phyloP scores from a whole-genome alignment of 1,139 yeast species.

The Meyerozyma guilliermondii region DNA sequence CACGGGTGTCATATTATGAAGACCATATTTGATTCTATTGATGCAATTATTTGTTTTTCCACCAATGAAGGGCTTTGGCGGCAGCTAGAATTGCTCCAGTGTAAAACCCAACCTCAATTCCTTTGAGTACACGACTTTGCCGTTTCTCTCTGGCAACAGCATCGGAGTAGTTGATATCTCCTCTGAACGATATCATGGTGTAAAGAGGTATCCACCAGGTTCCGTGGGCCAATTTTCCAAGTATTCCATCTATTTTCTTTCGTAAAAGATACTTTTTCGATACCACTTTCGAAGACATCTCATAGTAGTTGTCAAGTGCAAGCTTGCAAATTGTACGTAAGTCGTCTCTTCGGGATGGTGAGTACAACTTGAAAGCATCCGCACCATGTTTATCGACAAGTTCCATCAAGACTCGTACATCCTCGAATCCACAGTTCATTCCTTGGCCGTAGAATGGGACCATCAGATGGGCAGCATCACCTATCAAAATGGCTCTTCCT shows the following conservation, averaged over 20 bases:
- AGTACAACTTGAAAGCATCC: conserved; percentile 54
- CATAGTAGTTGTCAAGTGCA: conserved; percentile 77
- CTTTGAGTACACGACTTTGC: conserved; percentile 41
- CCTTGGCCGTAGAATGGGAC: conserved; percentile 98
- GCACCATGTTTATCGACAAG: conserved; percentile 42
- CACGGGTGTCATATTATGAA: background rate
- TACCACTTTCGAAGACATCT: conserved; percentile 82
- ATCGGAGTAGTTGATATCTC: conserved; percentile 70
- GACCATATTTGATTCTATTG: background rate
- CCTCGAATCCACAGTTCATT: conserved; percentile 95
- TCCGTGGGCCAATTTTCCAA: conserved; percentile 47
- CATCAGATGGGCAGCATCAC: conserved; percentile 96
- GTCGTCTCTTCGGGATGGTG: conserved; percentile 56
- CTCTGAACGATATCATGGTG: conserved; percentile 87
- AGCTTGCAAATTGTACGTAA: conserved; percentile 70
- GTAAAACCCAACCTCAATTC: conserved; percentile 8
- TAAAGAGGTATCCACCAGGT: conserved; percentile 77
- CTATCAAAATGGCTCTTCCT: conserved; percentile 66
- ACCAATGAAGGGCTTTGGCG: background rate
- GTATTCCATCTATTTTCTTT: conserved; percentile 60
- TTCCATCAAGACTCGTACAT: conserved; percentile 63
- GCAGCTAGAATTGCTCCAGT: background rate
- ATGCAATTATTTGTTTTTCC: background rate
- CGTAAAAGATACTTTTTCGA: conserved; percentile 59
- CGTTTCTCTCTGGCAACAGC: conserved; percentile 56